A percentile compares a stretch with the other conserved stretches of the same genome.
Evolutionary conservation across 371 early-diverging fungal genomes (phyloP).

Genomic region (Dentiscutata heterogama): DNA sequence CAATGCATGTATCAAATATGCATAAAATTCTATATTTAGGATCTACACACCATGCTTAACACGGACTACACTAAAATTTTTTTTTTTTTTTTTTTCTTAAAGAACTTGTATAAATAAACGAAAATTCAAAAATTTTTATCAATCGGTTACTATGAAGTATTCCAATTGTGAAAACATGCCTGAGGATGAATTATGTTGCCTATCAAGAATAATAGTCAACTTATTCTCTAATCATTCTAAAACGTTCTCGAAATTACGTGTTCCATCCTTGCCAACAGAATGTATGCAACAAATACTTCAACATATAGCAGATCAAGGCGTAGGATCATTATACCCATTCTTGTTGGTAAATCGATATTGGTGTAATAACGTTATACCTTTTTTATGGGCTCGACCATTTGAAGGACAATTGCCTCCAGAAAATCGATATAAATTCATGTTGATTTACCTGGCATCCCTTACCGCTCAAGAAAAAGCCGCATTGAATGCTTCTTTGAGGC

Average conservation of each 20-base stretch:
- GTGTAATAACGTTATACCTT: slow-evolving; percentile 21
- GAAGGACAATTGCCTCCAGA: neutral
- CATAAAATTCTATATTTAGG: too few relatives aligned
- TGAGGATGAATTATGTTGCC: neutral
- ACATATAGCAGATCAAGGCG: slow-evolving; percentile 1
- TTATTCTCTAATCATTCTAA: neutral
- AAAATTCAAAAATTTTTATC: too few relatives aligned
- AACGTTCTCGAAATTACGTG: neutral
- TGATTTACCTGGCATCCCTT: slow-evolving; percentile 1
- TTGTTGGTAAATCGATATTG: slow-evolving; percentile 21
- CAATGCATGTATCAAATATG: too few relatives aligned
- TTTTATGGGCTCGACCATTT: slow-evolving; percentile 23
- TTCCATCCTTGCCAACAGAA: neutral
- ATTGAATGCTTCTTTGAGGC: neutral
- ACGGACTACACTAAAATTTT: too few relatives aligned
- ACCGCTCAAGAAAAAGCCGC: neutral
- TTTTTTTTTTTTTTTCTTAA: too few relatives aligned
- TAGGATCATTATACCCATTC: neutral
- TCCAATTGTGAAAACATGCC: neutral
- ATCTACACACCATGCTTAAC: too few relatives aligned
- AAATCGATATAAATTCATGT: slow-evolving; percentile 19
- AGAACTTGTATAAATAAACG: too few relatives aligned
- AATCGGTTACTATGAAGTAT: slow-evolving; percentile 5
- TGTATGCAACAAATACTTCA: slow-evolving; percentile 25
- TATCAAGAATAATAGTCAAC: neutral